phyloP scores from a whole-genome alignment of 768 basidiomycete species.

The Calocybe indica region DNA sequence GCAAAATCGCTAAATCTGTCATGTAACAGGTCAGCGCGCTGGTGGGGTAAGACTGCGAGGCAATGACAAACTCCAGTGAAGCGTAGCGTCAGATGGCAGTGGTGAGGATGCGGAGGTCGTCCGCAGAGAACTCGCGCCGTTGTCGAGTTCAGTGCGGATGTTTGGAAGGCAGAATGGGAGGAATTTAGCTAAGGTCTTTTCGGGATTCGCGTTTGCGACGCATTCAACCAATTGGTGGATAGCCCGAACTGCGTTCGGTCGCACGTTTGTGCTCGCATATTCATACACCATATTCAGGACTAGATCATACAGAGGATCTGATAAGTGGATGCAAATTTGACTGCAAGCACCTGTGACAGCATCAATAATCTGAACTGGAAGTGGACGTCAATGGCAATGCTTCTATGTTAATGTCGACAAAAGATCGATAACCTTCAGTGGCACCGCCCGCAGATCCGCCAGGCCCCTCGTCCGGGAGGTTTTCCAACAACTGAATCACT shows the following conservation, averaged over 20 bases:
- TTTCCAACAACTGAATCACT: conserved; percentile 77
- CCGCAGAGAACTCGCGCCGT: conserved; percentile 72
- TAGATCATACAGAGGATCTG: conserved; percentile 69
- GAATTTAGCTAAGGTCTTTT: conserved; percentile 74
- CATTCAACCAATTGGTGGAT: conserved; percentile 85
- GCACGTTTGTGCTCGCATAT: conserved; percentile 75
- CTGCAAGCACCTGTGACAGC: conserved; percentile 72
- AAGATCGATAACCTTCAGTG: conserved; percentile 45
- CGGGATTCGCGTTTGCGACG: conserved; percentile 74
- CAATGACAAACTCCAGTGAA: conserved; percentile 72
- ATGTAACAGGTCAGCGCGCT: conserved; percentile 2
- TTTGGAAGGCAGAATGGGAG: conserved; percentile 65
- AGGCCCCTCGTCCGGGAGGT: conserved; percentile 77
- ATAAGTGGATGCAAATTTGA: conserved; percentile 71
- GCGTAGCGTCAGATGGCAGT: conserved; percentile 73
- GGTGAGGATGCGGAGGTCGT: conserved; percentile 67
- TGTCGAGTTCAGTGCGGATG: conserved; percentile 73
- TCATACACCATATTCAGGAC: conserved; percentile 81
- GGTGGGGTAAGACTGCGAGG: conserved; percentile 3
- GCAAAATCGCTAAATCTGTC: conserved; percentile 66
- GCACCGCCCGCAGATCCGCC: conserved; percentile 56
- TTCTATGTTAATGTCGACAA: not conserved
- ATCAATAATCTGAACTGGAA: conserved; percentile 66
- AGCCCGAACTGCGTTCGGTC: conserved; percentile 80
- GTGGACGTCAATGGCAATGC: not conserved